A percentile compares a stretch with the other conserved stretches of the same genome.
Conservation (phyloP, 2,329 filamentous ascomycete species). For the Colletotrichum lini region DNA sequence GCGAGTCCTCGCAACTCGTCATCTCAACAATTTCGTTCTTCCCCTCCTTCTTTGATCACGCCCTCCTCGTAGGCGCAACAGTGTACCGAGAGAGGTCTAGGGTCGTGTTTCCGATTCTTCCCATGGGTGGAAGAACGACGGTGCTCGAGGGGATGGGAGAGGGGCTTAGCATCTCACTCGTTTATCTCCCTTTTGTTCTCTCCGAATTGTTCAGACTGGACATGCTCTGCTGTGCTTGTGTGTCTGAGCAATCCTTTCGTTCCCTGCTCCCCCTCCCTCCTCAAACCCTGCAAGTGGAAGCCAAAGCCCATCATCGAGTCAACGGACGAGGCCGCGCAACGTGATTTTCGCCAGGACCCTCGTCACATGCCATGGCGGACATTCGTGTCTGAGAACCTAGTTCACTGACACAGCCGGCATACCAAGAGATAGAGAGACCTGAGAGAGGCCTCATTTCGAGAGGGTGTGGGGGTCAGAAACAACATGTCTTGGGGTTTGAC, state of each 20-base stretch:
- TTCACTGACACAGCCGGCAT: slow-evolving; percentile 15
- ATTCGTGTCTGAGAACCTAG: neutral
- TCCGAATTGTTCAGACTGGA: neutral
- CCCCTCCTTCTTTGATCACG: neutral
- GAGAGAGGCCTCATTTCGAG: slow-evolving; percentile 6
- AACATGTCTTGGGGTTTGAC: slow-evolving; percentile 22
- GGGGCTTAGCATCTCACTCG: too few species aligned
- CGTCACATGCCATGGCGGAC: slow-evolving; percentile 24
- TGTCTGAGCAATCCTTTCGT: neutral
- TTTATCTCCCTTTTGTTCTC: neutral
- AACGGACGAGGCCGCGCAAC: slow-evolving; percentile 29
- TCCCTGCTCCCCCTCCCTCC: neutral
- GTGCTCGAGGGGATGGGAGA: too few species aligned
- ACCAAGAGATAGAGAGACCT: slow-evolving; percentile 3
- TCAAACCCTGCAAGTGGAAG: neutral
- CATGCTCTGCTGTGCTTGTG: neutral
- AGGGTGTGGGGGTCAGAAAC: slow-evolving; percentile 7
- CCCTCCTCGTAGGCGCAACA: neutral
- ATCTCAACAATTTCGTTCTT: slow-evolving; percentile 10
- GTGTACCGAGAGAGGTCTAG: neutral
- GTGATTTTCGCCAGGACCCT: slow-evolving; percentile 10
- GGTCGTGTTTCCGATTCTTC: neutral
- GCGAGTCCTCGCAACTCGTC: slow-evolving; percentile 9
- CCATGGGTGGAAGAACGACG: neutral
- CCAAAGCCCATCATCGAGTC: slow-evolving; percentile 8